Conservation (phyloP, 768 basidiomycete species). For the Kwoniella bestiolae region DNA sequence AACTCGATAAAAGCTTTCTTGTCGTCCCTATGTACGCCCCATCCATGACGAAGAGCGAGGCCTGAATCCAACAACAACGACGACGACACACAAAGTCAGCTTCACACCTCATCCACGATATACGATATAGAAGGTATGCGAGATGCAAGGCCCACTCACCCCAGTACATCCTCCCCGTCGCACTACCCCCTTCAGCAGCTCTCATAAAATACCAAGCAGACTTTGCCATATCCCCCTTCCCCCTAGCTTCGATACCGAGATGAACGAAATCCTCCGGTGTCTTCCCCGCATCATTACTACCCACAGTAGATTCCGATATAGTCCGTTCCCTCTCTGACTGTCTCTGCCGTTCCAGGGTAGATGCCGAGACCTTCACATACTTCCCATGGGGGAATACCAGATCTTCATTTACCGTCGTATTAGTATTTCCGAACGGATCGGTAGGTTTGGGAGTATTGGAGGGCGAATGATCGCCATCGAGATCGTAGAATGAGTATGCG, state of each 20-base stretch:
- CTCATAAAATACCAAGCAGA: slow-evolving; percentile 54
- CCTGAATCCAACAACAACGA: slow-evolving; percentile 37
- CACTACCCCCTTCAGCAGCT: slow-evolving; percentile 53
- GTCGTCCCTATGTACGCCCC: slow-evolving; percentile 53
- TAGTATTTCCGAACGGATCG: no score
- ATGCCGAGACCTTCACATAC: slow-evolving; percentile 45
- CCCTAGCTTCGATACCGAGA: slow-evolving; percentile 48
- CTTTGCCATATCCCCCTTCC: slow-evolving; percentile 48
- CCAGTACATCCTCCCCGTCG: slow-evolving; percentile 54
- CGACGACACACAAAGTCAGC: no score
- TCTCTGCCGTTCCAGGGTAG: slow-evolving; percentile 26
- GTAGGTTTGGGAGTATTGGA: slow-evolving; percentile 28
- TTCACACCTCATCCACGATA: no score
- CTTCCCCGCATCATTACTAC: slow-evolving; percentile 3
- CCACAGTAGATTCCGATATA: slow-evolving; percentile 16
- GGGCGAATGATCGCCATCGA: slow-evolving; percentile 33
- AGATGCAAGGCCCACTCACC: slow-evolving; percentile 43
- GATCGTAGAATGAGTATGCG: slow-evolving; percentile 49
- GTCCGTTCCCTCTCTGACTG: slow-evolving; percentile 23
- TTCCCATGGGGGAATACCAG: slow-evolving; percentile 41
- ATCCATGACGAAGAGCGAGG: slow-evolving; percentile 51
- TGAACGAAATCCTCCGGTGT: slow-evolving; percentile 46
- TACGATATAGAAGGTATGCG: no score
- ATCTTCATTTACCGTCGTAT: no score
- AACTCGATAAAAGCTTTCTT: slow-evolving; percentile 49